Base-by-base conservation (phyloP, 1,284 basidiomycete genomes). In the Gymnopus androsaceus region DNA sequence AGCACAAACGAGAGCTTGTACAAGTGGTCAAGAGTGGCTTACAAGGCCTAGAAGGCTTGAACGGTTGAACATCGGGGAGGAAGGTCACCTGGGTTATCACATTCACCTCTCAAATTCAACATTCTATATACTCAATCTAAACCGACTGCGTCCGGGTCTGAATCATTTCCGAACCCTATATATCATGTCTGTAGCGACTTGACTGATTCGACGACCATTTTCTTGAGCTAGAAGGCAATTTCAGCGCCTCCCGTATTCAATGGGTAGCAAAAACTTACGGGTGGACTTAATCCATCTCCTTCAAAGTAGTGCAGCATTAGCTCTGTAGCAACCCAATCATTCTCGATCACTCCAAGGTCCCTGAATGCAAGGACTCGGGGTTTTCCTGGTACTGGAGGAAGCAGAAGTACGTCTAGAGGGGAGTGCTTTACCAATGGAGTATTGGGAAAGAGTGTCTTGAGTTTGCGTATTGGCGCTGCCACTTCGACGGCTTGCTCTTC, bases 381-480 rank as follows among this genome's bases (percentile, higher is more conserved):
- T 57, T 72, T 72, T 15, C 72, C 72, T 8, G 76, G 65, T 33
- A 77, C 74, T 12, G 85, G 87, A 1, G 83, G 76, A 1, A 84
- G 73, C 33, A 91, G 71, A 38, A 87, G 75, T 23, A 92, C 78
- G 63, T 92, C 89, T 19, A 92, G 74, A 6, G 88, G 80, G 3
- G 75, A 71, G 59, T 85, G 80, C 65, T 90, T 92, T 23, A 73
- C 67, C 14, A 92, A 72, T 6, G 85, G 78, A 14, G 85, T 77
- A 62, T 81, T 85, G 0, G 90, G 89, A 67, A 92, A 92, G 52
- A 90, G 76, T 1, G 87, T 83, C 66, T 90, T 90, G 56, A 92
- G 79, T 63, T 83, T 83, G 55, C 85, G 81, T 56, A 92, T 73
- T 1, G 89, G 86, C 1, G 82, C 80, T 56, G 83, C 82, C 7